Percentiles rank a stretch among this genome's conserved stretches.
These are phyloP conservation scores for Sugiyamaella sp. DNA, from an alignment of 1,139 yeast species.

Conservation along the genomic window DNA sequence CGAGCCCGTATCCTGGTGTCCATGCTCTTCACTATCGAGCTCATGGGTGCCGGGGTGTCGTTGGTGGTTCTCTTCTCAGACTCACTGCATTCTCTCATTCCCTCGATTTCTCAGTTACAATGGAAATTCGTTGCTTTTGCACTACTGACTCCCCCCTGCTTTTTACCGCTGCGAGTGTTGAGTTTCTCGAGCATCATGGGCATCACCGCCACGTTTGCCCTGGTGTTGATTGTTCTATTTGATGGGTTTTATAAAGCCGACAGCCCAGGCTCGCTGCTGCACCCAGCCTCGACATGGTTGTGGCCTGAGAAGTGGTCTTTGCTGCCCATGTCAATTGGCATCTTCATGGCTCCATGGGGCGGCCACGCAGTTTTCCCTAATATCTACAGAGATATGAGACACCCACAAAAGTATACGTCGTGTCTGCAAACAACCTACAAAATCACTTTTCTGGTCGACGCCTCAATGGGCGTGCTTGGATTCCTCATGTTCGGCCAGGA, in stretches of 20 bases:
- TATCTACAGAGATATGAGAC: slow-evolving; percentile 79
- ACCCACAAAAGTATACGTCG: slow-evolving; percentile 56
- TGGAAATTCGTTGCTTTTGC: slow-evolving; percentile 66
- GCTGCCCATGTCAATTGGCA: slow-evolving; percentile 66
- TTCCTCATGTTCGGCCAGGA: slow-evolving; percentile 80
- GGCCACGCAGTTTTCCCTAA: slow-evolving; percentile 89
- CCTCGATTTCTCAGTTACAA: slow-evolving; percentile 49
- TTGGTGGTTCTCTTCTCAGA: slow-evolving; percentile 82
- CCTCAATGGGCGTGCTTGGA: slow-evolving; percentile 77
- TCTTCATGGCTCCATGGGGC: slow-evolving; percentile 88
- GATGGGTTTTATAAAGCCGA: slow-evolving; percentile 62
- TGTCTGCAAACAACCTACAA: slow-evolving; percentile 60
- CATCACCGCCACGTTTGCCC: slow-evolving; percentile 66
- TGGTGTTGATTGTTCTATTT: slow-evolving; percentile 58
- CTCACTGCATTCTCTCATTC: slow-evolving; percentile 69
- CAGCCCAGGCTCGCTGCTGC: slow-evolving; percentile 68
- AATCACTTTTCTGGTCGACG: slow-evolving; percentile 71
- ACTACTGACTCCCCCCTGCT: slow-evolving; percentile 61
- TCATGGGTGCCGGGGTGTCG: slow-evolving; percentile 77
- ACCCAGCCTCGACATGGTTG: slow-evolving; percentile 49
- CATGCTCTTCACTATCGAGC: slow-evolving; percentile 69
- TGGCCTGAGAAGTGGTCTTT: slow-evolving; percentile 57
- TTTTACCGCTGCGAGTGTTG: slow-evolving; percentile 71
- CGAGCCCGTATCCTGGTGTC: slow-evolving; percentile 68
- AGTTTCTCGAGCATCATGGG: slow-evolving; percentile 77